phyloP scores from a whole-genome alignment of 768 basidiomycete genomes.

The Cubamyces sp. region DNA sequence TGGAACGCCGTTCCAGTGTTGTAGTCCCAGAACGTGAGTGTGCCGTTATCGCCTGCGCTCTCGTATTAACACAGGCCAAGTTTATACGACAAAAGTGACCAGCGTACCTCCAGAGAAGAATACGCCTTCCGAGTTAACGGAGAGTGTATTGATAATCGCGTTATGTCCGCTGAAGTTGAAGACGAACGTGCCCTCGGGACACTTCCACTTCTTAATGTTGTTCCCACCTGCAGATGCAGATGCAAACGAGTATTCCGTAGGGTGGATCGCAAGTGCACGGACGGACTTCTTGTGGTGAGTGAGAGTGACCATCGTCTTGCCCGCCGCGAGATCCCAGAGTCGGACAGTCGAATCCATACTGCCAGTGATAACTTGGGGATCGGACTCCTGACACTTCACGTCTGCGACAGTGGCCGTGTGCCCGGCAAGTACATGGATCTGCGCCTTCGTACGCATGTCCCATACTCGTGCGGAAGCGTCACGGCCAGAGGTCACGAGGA shows the following conservation, averaged over 20 bases:
- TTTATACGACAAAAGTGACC: neutral
- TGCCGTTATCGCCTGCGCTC: constrained; percentile 82
- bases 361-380: constrained; percentile 97
- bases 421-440: constrained; percentile 90
- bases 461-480: constrained; percentile 97
- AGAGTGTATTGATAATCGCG: constrained; percentile 95
- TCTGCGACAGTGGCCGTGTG: constrained; percentile 96
- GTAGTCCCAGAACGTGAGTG: constrained; percentile 93
- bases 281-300: constrained; percentile 99
- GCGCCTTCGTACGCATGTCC: constrained; percentile 99
- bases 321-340: constrained; percentile 98
- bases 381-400: constrained; percentile 95
- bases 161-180: constrained; percentile 97
- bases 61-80: neutral
- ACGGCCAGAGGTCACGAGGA: constrained; percentile 93
- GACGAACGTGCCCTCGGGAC: constrained; percentile 93
- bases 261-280: constrained; percentile 91
- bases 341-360: constrained; percentile 98
- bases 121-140: constrained; percentile 94
- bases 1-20: constrained; percentile 95
- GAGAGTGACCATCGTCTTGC: constrained; percentile 93
- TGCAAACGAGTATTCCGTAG: constrained; percentile 96
- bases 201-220: constrained; percentile 99
- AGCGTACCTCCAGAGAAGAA: constrained; percentile 92
- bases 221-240: constrained; percentile 97